These are phyloP conservation scores for Cladosporium sp. DNA, from an alignment of 2,329 filamentous ascomycete genomes.

Conservation along the genomic window DNA sequence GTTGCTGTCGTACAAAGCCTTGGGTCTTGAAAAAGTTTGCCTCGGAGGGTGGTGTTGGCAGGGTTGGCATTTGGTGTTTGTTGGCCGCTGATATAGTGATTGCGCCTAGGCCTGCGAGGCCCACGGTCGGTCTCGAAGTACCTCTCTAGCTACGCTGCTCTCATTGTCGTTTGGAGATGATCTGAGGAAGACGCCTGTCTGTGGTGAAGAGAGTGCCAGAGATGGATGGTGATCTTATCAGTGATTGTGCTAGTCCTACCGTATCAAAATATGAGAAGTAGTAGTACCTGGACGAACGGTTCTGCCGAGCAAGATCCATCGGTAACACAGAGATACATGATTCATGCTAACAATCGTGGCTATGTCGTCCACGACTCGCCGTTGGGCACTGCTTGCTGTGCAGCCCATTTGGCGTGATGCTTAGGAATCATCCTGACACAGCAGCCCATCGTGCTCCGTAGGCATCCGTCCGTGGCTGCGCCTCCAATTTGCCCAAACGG, in stretches of 20 bases:
- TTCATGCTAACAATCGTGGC: not conserved
- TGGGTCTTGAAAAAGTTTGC: conserved; percentile 6
- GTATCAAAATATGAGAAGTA: not conserved
- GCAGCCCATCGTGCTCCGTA: conserved; percentile 20
- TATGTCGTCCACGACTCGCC: not conserved
- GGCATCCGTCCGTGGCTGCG: not conserved
- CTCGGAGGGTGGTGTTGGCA: not conserved
- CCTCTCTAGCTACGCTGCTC: not conserved
- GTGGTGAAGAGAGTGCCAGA: not conserved
- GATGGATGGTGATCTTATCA: not conserved
- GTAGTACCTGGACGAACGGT: not conserved
- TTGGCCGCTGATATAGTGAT: not conserved
- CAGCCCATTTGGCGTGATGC: not conserved
- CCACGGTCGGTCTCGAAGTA: not conserved
- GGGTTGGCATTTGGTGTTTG: not conserved
- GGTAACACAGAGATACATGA: not conserved
- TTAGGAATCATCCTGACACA: conserved; percentile 19
- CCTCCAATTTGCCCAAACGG: not conserved
- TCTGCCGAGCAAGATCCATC: not conserved
- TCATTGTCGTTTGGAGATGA: not conserved
- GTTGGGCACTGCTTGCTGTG: conserved; percentile 10
- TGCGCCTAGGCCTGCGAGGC: not conserved
- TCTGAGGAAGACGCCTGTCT: not conserved
- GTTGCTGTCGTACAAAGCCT: conserved; percentile 14
- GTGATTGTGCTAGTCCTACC: not conserved